These are phyloP conservation scores for Saitozyma podzolica DNA, from an alignment of 768 basidiomycete species.

Conservation along the genomic window DNA sequence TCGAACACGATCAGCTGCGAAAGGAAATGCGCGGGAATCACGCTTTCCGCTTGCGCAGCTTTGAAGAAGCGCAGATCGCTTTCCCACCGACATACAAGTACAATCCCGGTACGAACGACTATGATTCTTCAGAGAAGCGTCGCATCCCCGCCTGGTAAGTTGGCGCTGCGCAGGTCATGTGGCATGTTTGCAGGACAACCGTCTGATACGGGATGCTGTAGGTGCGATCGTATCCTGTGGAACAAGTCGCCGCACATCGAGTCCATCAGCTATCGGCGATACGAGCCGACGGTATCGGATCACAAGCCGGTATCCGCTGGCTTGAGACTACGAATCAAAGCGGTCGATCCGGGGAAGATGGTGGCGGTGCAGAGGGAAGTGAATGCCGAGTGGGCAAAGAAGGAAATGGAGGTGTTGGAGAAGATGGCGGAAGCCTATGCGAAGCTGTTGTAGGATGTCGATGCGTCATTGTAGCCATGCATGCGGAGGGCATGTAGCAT, in stretches of 20 bases:
- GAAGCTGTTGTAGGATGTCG: slow-evolving; percentile 3
- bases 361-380: slow-evolving; percentile 62
- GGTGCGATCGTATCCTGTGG: slow-evolving; percentile 88
- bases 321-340: slow-evolving; percentile 73
- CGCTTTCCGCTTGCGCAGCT: slow-evolving; percentile 79
- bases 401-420: slow-evolving; percentile 46
- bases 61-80: slow-evolving; percentile 73
- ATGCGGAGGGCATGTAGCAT: too few relatives aligned
- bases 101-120: slow-evolving; percentile 72
- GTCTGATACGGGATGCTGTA: slow-evolving; percentile 1
- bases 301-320: slow-evolving; percentile 84
- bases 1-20: slow-evolving; percentile 76
- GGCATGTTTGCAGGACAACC: not conserved
- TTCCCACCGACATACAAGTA: slow-evolving; percentile 96
- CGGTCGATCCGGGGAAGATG: slow-evolving; percentile 63
- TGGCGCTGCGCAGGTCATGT: not conserved
- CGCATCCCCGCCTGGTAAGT: slow-evolving; percentile 80
- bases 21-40: slow-evolving; percentile 87
- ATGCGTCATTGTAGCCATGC: too few relatives aligned
- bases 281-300: slow-evolving; percentile 85
- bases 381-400: slow-evolving; percentile 55
- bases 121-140: slow-evolving; percentile 84
- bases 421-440: slow-evolving; percentile 30
- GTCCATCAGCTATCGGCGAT: slow-evolving; percentile 72
- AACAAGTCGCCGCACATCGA: slow-evolving; percentile 60